These are phyloP conservation scores for Aschersonia sp. DNA, from an alignment of 2,329 filamentous ascomycete species.

Conservation along the genomic window DNA sequence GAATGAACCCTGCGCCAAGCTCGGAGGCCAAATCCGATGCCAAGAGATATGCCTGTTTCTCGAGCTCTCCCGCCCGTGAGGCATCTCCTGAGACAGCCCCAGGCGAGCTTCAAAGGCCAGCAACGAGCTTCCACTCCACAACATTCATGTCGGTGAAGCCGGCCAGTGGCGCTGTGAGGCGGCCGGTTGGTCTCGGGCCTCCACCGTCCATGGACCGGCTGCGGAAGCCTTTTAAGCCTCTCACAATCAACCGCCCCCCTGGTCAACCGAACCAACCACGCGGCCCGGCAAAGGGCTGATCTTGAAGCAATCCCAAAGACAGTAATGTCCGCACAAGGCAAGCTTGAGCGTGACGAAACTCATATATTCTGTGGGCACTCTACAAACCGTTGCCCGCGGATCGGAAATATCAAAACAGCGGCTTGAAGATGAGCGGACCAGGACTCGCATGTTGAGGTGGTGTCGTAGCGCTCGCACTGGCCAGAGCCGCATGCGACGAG, in stretches of 20 bases:
- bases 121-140: conserved; percentile 34
- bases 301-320: too few relatives aligned
- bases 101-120: conserved; percentile 15
- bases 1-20: conserved; percentile 13
- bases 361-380: too few relatives aligned
- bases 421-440: too few relatives aligned
- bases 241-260: conserved; percentile 32
- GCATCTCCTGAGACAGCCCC: conserved; percentile 8
- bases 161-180: conserved; percentile 20
- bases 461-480: too few relatives aligned
- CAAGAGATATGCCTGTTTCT: conserved; percentile 41
- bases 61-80: conserved; percentile 36
- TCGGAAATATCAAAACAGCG: too few relatives aligned
- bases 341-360: too few relatives aligned
- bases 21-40: conserved; percentile 13
- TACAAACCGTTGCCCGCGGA: too few relatives aligned
- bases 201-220: conserved; percentile 35
- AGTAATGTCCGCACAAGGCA: too few relatives aligned
- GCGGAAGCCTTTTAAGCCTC: conserved; percentile 40
- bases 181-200: conserved; percentile 28
- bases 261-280: neutral
- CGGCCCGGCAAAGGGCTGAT: too few relatives aligned
- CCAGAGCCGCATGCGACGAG: too few relatives aligned
- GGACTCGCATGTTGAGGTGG: too few relatives aligned
- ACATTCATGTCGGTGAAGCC: conserved; percentile 27